Percentiles rank a stretch among this genome's conserved stretches.
Conservation (phyloP, 768 basidiomycete species). For the Kwoniella pini region DNA sequence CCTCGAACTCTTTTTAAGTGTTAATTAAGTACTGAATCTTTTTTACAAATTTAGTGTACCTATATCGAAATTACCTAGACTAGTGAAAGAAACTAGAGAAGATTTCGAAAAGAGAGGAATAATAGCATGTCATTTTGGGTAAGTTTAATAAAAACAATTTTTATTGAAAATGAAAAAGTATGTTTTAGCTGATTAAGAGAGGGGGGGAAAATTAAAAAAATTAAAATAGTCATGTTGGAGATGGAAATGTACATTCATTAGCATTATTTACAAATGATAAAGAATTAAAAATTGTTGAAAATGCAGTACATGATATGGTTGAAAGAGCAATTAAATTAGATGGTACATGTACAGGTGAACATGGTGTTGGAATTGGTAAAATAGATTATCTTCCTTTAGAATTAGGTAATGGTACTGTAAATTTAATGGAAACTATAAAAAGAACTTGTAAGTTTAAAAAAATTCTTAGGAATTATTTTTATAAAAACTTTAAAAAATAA, state of each 20-base stretch:
- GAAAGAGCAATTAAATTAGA: slow-evolving; percentile 56
- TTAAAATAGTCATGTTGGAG: slow-evolving; percentile 54
- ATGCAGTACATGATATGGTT: slow-evolving; percentile 55
- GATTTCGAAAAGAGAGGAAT: slow-evolving; percentile 68
- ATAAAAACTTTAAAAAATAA: too few relatives aligned
- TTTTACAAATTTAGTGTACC: too few relatives aligned
- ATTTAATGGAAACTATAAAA: slow-evolving; percentile 84
- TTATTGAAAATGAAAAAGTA: too few relatives aligned
- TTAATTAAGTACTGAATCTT: too few relatives aligned
- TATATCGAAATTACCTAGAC: slow-evolving; percentile 54
- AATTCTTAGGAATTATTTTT: too few relatives aligned
- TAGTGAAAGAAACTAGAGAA: slow-evolving; percentile 69
- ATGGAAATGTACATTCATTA: slow-evolving; percentile 57
- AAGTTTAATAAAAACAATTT: slow-evolving; percentile 10
- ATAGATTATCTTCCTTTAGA: slow-evolving; percentile 79
- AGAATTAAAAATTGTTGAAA: slow-evolving; percentile 45
- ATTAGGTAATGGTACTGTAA: slow-evolving; percentile 76
- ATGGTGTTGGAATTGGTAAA: slow-evolving; percentile 85
- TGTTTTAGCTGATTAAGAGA: too few relatives aligned
- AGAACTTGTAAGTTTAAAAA: slow-evolving; percentile 54
- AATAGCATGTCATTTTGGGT: slow-evolving; percentile 57
- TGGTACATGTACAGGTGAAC: slow-evolving; percentile 63
- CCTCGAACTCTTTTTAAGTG: too few relatives aligned
- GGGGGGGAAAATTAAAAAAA: too few relatives aligned
- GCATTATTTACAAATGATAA: slow-evolving; percentile 50